Conservation (phyloP, 176 grass and related monocot species). For the Thalia dealbata region DNA sequence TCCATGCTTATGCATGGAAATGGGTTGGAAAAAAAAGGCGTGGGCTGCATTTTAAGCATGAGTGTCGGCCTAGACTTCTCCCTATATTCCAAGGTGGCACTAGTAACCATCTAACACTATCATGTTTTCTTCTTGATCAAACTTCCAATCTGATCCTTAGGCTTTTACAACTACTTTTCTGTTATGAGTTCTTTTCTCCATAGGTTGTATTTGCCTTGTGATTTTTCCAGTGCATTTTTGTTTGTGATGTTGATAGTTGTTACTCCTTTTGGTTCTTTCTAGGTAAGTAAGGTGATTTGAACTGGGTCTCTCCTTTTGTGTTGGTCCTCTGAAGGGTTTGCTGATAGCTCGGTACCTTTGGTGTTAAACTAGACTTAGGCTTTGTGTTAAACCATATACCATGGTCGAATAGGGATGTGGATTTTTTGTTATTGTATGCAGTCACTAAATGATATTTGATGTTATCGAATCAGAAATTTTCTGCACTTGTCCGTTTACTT, state of each 20-base stretch:
- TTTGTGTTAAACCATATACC: no score
- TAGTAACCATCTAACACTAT: neutral
- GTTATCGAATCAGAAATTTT: no score
- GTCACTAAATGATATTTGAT: no score
- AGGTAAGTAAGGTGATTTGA: no score
- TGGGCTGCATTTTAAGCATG: constrained; percentile 20
- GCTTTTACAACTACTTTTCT: neutral
- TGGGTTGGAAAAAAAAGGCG: neutral
- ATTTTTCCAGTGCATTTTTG: neutral
- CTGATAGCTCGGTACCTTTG: no score
- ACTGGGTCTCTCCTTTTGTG: no score
- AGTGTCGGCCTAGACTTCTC: constrained; percentile 20
- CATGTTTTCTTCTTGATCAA: constrained; percentile 21
- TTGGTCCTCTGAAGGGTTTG: no score
- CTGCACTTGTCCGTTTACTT: no score
- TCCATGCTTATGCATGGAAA: constrained; percentile 15
- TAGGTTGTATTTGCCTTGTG: neutral
- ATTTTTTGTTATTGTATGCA: no score
- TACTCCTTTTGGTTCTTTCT: no score
- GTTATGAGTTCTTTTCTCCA: neutral
- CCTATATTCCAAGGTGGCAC: neutral
- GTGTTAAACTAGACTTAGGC: no score
- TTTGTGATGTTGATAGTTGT: neutral
- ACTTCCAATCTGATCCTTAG: neutral
- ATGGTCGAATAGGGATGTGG: no score